A percentile compares a stretch with the other conserved stretches of the same genome.
phyloP scores from a whole-genome alignment of 2,329 filamentous ascomycete genomes.

The Hortaea sp. region DNA sequence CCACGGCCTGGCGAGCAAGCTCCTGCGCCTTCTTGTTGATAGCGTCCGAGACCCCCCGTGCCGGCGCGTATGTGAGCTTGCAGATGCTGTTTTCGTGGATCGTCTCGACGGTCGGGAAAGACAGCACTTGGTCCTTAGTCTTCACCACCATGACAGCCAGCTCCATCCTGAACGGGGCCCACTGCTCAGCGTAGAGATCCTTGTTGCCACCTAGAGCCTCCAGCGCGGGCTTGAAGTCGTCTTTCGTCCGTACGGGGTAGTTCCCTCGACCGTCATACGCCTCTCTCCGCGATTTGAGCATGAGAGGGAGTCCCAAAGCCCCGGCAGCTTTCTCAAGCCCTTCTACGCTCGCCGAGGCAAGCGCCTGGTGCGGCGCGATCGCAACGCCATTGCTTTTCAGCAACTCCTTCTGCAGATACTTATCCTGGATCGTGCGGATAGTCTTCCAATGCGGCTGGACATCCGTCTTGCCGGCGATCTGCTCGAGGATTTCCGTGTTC shows the following conservation, averaged over 20 bases:
- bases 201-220: conserved; percentile 55
- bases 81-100: conserved; percentile 93
- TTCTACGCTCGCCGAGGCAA: conserved; percentile 49
- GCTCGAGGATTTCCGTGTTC: conserved; percentile 78
- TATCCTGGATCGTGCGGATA: conserved; percentile 83
- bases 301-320: conserved; percentile 69
- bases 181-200: conserved; percentile 81
- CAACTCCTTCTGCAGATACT: conserved; percentile 81
- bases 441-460: conserved; percentile 76
- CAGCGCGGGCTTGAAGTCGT: conserved; percentile 56
- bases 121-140: conserved; percentile 62
- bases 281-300: conserved; percentile 84
- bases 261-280: conserved; percentile 87
- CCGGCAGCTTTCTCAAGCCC: conserved; percentile 55
- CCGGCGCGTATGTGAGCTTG: conserved; percentile 81
- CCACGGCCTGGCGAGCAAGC: conserved; percentile 69
- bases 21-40: conserved; percentile 59
- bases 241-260: conserved; percentile 50
- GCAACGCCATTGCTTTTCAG: conserved; percentile 58
- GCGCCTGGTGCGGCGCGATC: conserved; percentile 59
- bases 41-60: conserved; percentile 54
- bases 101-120: conserved; percentile 88
- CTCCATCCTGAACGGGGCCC: conserved; percentile 75
- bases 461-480: conserved; percentile 59
- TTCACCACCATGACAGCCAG: conserved; percentile 92